Conservation (phyloP, 148 eudicot species). For the Drosera capensis region DNA sequence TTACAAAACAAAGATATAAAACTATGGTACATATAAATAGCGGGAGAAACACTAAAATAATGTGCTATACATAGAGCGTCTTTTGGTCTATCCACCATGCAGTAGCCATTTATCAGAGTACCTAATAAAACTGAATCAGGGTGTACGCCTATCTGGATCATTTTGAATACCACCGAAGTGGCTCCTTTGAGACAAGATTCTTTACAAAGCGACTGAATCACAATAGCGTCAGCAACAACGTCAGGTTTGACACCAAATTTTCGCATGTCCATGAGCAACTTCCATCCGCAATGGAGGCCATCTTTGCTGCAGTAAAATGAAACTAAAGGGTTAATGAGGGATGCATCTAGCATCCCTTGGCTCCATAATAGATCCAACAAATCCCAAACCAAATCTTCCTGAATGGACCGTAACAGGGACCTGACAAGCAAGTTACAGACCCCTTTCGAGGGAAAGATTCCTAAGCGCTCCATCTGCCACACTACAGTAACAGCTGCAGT, state of each 20-base stretch:
- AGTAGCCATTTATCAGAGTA: conserved; percentile 25
- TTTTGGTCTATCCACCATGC: conserved; percentile 14
- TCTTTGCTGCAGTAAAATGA: conserved; percentile 22
- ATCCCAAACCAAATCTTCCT: conserved; percentile 31
- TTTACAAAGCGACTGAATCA: conserved; percentile 31
- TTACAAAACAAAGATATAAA: conserved; percentile 25
- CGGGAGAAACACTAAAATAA: conserved; percentile 18
- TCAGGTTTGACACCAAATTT: conserved; percentile 23
- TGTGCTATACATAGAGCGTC: conserved; percentile 20
- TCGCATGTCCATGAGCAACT: conserved; percentile 26
- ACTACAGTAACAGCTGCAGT: conserved; percentile 14
- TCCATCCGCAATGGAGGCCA: conserved; percentile 21
- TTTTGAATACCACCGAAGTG: conserved; percentile 30
- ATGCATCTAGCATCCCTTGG: conserved; percentile 14
- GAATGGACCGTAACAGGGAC: conserved; percentile 16
- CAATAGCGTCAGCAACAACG: conserved; percentile 27
- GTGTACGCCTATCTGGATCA: conserved; percentile 21
- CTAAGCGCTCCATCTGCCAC: conserved; percentile 19
- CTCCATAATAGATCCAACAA: conserved; percentile 27
- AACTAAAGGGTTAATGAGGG: conserved; percentile 27
- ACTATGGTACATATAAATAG: conserved; percentile 26
- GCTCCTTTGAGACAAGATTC: conserved; percentile 23
- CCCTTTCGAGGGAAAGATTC: conserved; percentile 23
- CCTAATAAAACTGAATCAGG: conserved; percentile 30
- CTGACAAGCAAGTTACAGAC: conserved; percentile 26